Percentiles rank a stretch among this genome's conserved stretches.
Evolutionary conservation across 371 early-diverging fungal genomes (phyloP).

Genomic region (Mortierella sp.): DNA sequence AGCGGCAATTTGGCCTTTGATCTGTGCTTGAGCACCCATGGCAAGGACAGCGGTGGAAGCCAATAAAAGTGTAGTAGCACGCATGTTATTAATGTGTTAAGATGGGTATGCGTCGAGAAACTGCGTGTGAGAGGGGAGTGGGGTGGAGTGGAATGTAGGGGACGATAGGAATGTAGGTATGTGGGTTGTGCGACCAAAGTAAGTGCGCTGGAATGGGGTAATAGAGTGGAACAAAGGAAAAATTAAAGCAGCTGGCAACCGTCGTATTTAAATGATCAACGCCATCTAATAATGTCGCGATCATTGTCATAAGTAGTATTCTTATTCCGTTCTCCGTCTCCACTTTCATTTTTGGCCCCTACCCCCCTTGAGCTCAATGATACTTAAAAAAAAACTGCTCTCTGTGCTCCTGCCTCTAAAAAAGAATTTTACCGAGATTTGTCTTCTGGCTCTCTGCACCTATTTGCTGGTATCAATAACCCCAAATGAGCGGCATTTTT

Average conservation of each 20-base stretch:
- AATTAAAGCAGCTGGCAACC: background rate
- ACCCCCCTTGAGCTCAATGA: background rate
- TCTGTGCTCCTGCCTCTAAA: background rate
- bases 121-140: background rate
- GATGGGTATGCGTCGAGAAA: background rate
- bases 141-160: background rate
- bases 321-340: too few relatives aligned
- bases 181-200: conserved; percentile 11
- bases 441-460: too few relatives aligned
- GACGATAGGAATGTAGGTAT: background rate
- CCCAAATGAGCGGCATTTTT: too few relatives aligned
- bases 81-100: conserved; percentile 19
- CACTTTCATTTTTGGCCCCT: background rate
- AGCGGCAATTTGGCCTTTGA: conserved; percentile 46
- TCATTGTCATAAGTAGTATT: background rate
- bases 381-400: background rate
- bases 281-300: background rate
- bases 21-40: conserved; percentile 42
- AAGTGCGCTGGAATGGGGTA: conserved; percentile 29
- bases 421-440: conserved; percentile 1
- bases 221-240: conserved; percentile 26
- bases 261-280: conserved; percentile 8
- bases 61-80: conserved; percentile 34
- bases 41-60: conserved; percentile 46
- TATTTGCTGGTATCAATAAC: too few relatives aligned